Conservation (phyloP, 768 basidiomycete genomes). For the Amyloporia xantha region DNA sequence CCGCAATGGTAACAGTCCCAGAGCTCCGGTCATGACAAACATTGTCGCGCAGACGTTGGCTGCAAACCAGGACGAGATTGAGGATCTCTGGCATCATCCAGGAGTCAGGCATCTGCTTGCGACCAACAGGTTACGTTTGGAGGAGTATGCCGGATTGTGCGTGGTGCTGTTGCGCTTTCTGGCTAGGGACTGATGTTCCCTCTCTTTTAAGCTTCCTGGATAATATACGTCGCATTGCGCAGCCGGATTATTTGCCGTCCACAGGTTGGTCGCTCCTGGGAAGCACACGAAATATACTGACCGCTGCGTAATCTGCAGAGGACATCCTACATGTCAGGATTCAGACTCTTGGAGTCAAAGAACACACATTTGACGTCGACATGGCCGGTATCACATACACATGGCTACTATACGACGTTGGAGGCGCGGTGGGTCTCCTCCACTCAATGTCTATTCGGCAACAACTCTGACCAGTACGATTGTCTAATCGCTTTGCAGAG, state of each 20-base stretch:
- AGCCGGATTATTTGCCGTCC: constrained; percentile 64
- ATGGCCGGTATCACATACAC: constrained; percentile 57
- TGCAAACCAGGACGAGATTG: constrained; percentile 44
- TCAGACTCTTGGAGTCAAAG: constrained; percentile 74
- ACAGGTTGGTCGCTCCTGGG: constrained; percentile 45
- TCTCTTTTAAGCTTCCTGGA: constrained; percentile 52
- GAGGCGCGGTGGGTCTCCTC: constrained; percentile 58
- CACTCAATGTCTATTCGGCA: neutral
- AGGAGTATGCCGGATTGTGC: constrained; percentile 74
- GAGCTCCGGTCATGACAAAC: constrained; percentile 36
- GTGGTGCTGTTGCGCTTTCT: constrained; percentile 18
- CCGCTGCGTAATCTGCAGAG: constrained; percentile 32
- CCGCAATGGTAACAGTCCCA: constrained; percentile 20
- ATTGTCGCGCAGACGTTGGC: constrained; percentile 52
- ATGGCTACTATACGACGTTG: constrained; percentile 81
- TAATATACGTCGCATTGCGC: constrained; percentile 56
- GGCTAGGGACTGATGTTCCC: neutral
- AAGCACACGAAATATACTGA: no score
- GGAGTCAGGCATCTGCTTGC: constrained; percentile 51
- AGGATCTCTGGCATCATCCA: constrained; percentile 65
- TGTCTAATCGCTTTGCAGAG: constrained; percentile 31
- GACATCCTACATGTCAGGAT: constrained; percentile 76
- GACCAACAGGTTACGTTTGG: constrained; percentile 54
- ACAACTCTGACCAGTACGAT: neutral
- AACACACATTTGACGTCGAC: constrained; percentile 65